phyloP scores from a whole-genome alignment of 2,329 filamentous ascomycete species.

The Penicillium concentricum region DNA sequence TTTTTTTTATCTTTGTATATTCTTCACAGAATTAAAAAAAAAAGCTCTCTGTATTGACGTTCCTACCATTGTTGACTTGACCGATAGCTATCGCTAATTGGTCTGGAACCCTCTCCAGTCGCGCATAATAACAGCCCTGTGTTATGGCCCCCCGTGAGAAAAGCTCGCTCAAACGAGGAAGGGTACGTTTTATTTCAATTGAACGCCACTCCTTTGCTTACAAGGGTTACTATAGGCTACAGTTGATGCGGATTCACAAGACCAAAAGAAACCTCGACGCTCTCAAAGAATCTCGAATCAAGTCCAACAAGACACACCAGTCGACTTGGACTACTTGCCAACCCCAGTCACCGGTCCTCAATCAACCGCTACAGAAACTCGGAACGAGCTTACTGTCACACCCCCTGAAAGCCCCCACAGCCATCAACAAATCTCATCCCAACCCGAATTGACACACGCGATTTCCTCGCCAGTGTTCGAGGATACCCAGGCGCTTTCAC shows the following conservation, averaged over 20 bases:
- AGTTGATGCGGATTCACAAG: constrained; percentile 55
- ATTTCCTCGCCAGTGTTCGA: constrained; percentile 58
- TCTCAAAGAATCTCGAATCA: constrained; percentile 69
- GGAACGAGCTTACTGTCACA: constrained; percentile 70
- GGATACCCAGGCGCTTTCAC: constrained; percentile 77
- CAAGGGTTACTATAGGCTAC: constrained; percentile 57
- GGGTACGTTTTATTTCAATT: constrained; percentile 54
- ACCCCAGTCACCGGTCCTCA: constrained; percentile 74
- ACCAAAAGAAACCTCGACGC: constrained; percentile 74
- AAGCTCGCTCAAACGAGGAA: constrained; percentile 79
- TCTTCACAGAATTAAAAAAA: neutral
- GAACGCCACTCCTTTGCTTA: constrained; percentile 19
- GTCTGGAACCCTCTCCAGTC: constrained; percentile 12
- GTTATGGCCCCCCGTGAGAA: constrained; percentile 61
- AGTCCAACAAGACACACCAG: constrained; percentile 57
- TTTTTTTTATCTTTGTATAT: neutral
- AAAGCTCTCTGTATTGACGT: neutral
- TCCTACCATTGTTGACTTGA: neutral
- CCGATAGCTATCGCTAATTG: constrained; percentile 14
- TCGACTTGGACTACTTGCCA: constrained; percentile 69
- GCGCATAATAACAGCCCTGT: constrained; percentile 9
- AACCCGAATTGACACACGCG: constrained; percentile 36
- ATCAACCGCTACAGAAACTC: constrained; percentile 59
- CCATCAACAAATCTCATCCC: constrained; percentile 45
- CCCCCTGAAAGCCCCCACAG: constrained; percentile 62